phyloP scores from a whole-genome alignment of 2,329 filamentous ascomycete species.

The Ceratocystis ficicola region DNA sequence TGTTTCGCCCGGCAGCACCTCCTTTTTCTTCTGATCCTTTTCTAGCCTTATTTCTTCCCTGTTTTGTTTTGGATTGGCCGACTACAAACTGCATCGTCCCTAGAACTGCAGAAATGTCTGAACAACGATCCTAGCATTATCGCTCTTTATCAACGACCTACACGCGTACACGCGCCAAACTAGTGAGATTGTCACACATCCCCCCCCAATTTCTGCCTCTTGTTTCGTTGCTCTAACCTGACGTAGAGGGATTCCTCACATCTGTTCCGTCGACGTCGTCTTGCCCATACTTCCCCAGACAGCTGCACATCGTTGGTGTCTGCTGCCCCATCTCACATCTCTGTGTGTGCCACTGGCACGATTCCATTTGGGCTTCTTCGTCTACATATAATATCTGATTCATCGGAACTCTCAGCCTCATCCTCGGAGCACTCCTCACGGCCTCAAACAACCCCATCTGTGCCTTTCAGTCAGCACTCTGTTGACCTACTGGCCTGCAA shows the following conservation, averaged over 20 bases:
- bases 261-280: background rate
- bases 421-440: background rate
- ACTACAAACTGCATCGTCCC: background rate
- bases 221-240: conserved; percentile 6
- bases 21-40: background rate
- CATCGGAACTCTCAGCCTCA: background rate
- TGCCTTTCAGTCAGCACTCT: background rate
- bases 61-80: background rate
- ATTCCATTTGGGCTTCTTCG: conserved; percentile 35
- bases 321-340: conserved; percentile 29
- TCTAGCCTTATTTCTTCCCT: background rate
- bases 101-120: conserved; percentile 4
- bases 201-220: background rate
- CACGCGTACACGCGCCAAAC: background rate
- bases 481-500: background rate
- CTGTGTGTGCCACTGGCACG: conserved; percentile 32
- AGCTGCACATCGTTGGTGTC: background rate
- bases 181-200: background rate
- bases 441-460: background rate
- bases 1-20: background rate
- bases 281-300: background rate
- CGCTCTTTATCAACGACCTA: conserved; percentile 11
- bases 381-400: conserved; percentile 26
- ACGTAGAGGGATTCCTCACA: background rate
- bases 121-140: conserved; percentile 14